Evolutionary conservation across 1,284 basidiomycete species (phyloP), one percentile per base, ranked within the genome.

Genomic region (Ganoderma boninense): DNA sequence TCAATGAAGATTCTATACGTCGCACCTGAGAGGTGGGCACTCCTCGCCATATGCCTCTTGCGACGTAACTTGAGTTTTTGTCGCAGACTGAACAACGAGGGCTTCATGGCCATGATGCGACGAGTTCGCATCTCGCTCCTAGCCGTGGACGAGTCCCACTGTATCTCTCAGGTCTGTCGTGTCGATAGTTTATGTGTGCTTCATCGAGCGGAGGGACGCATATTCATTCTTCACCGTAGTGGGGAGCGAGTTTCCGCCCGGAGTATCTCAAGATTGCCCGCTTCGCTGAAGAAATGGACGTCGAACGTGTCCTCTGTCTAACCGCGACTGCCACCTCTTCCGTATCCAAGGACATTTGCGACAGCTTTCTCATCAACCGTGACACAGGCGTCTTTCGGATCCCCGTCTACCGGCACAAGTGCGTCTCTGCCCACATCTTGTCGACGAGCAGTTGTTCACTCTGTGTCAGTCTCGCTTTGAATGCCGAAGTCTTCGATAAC

Each of bases 91-190:
- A 85, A 67, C 84, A 99, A 46, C 85, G 96, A 79, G 86, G 26
- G 84, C 85, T 74, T 82, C 98, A 60, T 97, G 94, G 14, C 87
- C 93, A 60, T 98, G 74, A 84, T 91, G 77, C 75, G 77, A 7
- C 78, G 82, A 26, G 83, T 87, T 8, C 84, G 83, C 69, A 84
- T 94, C 23, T 91, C 91, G 0, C 83, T 93, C 7, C 89, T 99
- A 77, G 97, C 98, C 0, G 89, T 99, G 65, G 98, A 99, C 78
- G 97, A 99, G 79, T 97, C 97, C 2, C 98, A 99, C 80, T 98
- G 97, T 80, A 95, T 99, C 64, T 92, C 87, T 4, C 78, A 78
- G 74, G 77, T 72, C 2, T n/a, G 65, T 66, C 10, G 23, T 29
- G 26, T 7, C 7, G 18, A 8, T 7, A 18, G 40, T 49, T 49